Percentiles rank a stretch among this genome's conserved stretches.
phyloP scores from a whole-genome alignment of 2,329 filamentous ascomycete species.

The Dothistroma pini region DNA sequence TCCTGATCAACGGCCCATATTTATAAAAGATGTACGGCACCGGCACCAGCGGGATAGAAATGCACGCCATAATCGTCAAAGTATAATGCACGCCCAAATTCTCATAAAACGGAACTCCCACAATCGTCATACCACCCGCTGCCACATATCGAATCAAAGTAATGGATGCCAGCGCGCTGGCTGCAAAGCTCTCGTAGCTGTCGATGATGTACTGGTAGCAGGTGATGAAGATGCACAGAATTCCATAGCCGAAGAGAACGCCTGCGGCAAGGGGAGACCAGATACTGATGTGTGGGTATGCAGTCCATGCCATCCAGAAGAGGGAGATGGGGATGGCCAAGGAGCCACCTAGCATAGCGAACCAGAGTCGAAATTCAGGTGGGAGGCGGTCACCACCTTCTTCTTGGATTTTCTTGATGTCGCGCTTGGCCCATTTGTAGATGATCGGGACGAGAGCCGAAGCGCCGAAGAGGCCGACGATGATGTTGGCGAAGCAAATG shows the following conservation, averaged over 20 bases:
- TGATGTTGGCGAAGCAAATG: conserved; percentile 19
- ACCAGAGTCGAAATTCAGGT: conserved; percentile 55
- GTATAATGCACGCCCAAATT: conserved; percentile 21
- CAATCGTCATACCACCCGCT: conserved; percentile 41
- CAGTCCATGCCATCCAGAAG: conserved; percentile 59
- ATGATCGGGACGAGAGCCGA: conserved; percentile 17
- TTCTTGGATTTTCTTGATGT: conserved; percentile 42
- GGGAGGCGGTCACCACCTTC: conserved; percentile 40
- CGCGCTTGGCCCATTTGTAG: conserved; percentile 26
- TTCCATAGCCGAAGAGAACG: conserved; percentile 52
- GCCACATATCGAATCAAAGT: conserved; percentile 41
- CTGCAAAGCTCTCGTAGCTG: conserved; percentile 52
- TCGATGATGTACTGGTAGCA: conserved; percentile 59
- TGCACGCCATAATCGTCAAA: conserved; percentile 19
- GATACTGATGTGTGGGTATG: conserved; percentile 42
- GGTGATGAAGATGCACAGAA: conserved; percentile 50
- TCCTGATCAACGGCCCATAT: conserved; percentile 27
- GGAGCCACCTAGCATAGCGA: conserved; percentile 47
- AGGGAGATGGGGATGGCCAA: conserved; percentile 50
- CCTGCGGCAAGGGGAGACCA: conserved; percentile 52
- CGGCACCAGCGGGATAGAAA: conserved; percentile 15
- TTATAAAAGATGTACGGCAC: conserved; percentile 19
- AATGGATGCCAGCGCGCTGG: conserved; percentile 44
- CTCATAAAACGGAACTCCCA: conserved; percentile 32
- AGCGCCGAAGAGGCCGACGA: conserved; percentile 17